Conservation (phyloP, 2,329 filamentous ascomycete genomes). For the Camillea tinctor region DNA sequence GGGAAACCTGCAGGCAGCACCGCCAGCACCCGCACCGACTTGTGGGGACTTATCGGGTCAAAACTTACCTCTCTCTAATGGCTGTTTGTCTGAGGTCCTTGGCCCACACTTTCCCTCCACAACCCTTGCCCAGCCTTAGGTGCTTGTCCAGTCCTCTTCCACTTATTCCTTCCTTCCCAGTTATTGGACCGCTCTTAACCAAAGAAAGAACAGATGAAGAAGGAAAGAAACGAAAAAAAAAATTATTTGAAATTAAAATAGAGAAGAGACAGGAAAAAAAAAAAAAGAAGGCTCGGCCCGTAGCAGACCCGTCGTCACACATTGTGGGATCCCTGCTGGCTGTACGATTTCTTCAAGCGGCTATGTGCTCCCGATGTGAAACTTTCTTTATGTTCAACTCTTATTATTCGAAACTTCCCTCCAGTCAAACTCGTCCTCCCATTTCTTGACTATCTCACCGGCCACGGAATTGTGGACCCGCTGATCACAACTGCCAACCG, state of each 20-base stretch:
- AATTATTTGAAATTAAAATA: not conserved
- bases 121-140: not conserved
- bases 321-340: not conserved
- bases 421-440: not conserved
- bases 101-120: not conserved
- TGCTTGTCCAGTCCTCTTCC: not conserved
- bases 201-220: not conserved
- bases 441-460: not conserved
- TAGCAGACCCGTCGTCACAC: not conserved
- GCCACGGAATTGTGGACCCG: not conserved
- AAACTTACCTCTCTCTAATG: not conserved
- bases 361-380: not conserved
- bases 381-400: not conserved
- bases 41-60: not conserved
- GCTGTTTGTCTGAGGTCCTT: not conserved
- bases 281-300: constrained; percentile 1
- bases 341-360: not conserved
- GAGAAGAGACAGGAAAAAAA: not conserved
- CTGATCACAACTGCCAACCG: not conserved
- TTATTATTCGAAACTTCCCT: not conserved
- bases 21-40: not conserved
- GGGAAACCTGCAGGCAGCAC: not conserved
- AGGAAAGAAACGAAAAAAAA: not conserved
- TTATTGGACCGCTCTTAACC: not conserved
- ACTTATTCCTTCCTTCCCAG: not conserved